phyloP scores from a whole-genome alignment of 805 yeast genomes.

The Wickerhamomyces sydowiorum region DNA sequence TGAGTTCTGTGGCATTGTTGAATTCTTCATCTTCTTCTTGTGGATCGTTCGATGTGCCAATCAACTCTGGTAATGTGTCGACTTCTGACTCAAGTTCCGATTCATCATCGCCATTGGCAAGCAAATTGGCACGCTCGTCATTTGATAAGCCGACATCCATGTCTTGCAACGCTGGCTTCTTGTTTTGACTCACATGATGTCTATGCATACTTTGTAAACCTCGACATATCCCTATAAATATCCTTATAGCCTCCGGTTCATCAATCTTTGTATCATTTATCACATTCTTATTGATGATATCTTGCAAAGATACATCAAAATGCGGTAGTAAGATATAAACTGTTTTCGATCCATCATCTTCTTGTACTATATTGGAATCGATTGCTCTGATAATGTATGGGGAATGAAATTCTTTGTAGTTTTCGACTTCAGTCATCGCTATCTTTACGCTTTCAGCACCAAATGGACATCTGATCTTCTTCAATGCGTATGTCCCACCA shows the following conservation, averaged over 20 bases:
- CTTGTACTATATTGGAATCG: constrained; percentile 69
- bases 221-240: constrained; percentile 64
- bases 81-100: constrained; percentile 19
- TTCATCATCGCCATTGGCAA: constrained; percentile 4
- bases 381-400: constrained; percentile 65
- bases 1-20: constrained; percentile 43
- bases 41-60: constrained; percentile 27
- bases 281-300: constrained; percentile 60
- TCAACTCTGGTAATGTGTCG: constrained; percentile 20
- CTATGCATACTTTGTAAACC: constrained; percentile 74
- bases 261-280: constrained; percentile 47
- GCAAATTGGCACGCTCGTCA: constrained; percentile 13
- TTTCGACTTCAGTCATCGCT: constrained; percentile 75
- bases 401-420: constrained; percentile 62
- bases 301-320: constrained; percentile 77
- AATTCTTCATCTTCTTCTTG: constrained; percentile 18
- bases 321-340: constrained; percentile 78
- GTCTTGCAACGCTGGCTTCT: neutral
- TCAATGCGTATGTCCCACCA: constrained; percentile 61
- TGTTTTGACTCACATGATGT: constrained; percentile 11
- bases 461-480: constrained; percentile 82
- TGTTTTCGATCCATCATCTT: constrained; percentile 72
- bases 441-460: constrained; percentile 70
- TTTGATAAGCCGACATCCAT: constrained; percentile 1
- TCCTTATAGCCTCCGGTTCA: constrained; percentile 57